Base-by-base conservation (phyloP, 352 stramenopile genomes). In the Blastocystis hominis region DNA sequence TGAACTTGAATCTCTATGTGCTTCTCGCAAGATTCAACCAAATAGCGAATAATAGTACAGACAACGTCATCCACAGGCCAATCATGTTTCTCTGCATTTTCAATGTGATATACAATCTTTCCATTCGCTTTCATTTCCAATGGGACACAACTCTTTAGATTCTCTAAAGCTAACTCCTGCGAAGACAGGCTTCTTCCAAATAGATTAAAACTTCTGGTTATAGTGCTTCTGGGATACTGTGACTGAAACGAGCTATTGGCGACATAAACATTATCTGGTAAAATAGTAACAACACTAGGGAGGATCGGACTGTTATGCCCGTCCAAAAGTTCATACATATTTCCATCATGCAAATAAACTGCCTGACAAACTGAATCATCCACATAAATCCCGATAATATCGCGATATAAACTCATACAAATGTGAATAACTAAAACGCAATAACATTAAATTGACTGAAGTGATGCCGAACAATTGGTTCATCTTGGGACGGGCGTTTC, bases 31-130 rank as follows among this genome's bases (percentile, higher is more conserved):
- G 34, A 13, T 44, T n/a, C 17, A 38, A 80, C 20, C 70, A 80
- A 38, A 20, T 17, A 61, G 15, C 6, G 30, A 30, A n/a, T 46
- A 64, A 80, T 80, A 42, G 30, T 38, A 20, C n/a, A 61, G 0
- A 80, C 42, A 80, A 80, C 54, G 36, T 80, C 70, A 9, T 46
- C 38, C 15, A 46, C n/a, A 80, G 50, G 36, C 50, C 54, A 80
- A 13, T 63, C 7, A 5, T 80, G 42, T n/a, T 80, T 64, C n/a
- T 62, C 17, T n/a, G 42, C 10, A 42, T 54, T 47, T n/a, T 80
- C 50, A 15, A 80, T 20, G 9, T 80, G 20, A 42, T 44, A 80
- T n/a, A 63, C 70, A 0, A 80, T 24, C 13, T 63, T 24, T 42
- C 53, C 53, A 20, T 80, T 3, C 36, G 9, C 15, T 36, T 80